These are phyloP conservation scores for Fusarium cyanostomum DNA, from an alignment of 2,329 filamentous ascomycete species.

Conservation along the genomic window DNA sequence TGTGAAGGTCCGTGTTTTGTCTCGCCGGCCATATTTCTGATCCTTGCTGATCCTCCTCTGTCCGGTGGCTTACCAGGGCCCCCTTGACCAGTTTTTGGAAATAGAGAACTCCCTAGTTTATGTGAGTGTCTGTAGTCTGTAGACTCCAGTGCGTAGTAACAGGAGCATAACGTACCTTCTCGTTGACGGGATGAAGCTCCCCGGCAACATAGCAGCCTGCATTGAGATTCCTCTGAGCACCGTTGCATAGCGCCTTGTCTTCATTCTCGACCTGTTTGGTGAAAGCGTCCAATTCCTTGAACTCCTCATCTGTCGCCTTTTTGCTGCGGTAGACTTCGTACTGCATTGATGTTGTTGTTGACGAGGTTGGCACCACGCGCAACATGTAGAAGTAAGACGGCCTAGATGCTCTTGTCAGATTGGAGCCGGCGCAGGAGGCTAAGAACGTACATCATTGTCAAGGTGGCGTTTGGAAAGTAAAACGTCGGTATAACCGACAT, in stretches of 20 bases:
- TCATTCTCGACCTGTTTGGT: constrained; percentile 8
- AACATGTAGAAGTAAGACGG: constrained; percentile 19
- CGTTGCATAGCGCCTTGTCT: constrained; percentile 7
- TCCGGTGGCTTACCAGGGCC: too few relatives aligned
- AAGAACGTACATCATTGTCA: constrained; percentile 13
- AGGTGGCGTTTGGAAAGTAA: constrained; percentile 7
- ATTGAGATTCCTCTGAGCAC: constrained; percentile 8
- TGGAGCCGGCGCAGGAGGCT: background rate
- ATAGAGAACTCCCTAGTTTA: too few relatives aligned
- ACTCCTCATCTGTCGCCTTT: background rate
- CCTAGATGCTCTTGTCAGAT: background rate
- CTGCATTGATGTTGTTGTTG: background rate
- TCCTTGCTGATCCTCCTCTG: too few relatives aligned
- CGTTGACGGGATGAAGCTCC: constrained; percentile 9
- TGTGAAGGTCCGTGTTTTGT: too few relatives aligned
- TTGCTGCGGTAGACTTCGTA: constrained; percentile 22
- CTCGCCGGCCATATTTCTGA: too few relatives aligned
- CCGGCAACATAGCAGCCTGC: constrained; percentile 14
- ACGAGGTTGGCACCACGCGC: constrained; percentile 2
- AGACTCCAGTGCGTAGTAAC: too few relatives aligned
- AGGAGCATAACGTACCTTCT: too few relatives aligned
- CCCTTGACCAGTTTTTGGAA: too few relatives aligned
- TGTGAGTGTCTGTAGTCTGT: too few relatives aligned
- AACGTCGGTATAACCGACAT: constrained; percentile 10
- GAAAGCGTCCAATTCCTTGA: constrained; percentile 3